These are phyloP conservation scores for Penicillium arizonense DNA, from an alignment of 495 filamentous ascomycete species.

Conservation along the genomic window DNA sequence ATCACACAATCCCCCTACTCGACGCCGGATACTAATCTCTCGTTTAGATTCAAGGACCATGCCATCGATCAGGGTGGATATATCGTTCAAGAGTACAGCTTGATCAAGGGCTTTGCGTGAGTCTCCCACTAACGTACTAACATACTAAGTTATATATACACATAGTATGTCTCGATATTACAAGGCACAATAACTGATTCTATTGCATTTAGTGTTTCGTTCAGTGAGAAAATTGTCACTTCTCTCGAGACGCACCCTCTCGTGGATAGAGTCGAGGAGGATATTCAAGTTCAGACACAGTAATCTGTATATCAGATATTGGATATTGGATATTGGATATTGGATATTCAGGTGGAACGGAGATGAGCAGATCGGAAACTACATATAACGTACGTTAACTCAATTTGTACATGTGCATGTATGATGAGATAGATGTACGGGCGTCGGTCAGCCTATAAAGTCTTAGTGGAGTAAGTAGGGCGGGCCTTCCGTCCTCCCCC, in stretches of 20 bases:
- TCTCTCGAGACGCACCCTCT: background rate
- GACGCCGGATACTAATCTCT: background rate
- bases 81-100: background rate
- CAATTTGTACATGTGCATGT: too few species aligned
- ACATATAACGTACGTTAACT: too few species aligned
- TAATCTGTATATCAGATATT: background rate
- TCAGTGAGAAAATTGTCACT: background rate
- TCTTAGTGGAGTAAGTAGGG: too few species aligned
- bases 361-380: too few species aligned
- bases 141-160: too few species aligned
- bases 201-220: background rate
- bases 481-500: too few species aligned
- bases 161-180: too few species aligned
- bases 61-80: background rate
- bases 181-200: background rate
- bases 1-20: background rate
- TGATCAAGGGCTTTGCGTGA: conserved; percentile 11
- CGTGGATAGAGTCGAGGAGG: conserved; percentile 1
- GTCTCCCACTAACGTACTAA: background rate
- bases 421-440: too few species aligned
- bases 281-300: background rate
- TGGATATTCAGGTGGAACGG: too few species aligned
- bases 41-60: background rate
- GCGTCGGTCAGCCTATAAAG: too few species aligned
- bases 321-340: too few species aligned